Evolutionary conservation across 352 stramenopile species (phyloP).

Genomic region (Pythium diclinum): DNA sequence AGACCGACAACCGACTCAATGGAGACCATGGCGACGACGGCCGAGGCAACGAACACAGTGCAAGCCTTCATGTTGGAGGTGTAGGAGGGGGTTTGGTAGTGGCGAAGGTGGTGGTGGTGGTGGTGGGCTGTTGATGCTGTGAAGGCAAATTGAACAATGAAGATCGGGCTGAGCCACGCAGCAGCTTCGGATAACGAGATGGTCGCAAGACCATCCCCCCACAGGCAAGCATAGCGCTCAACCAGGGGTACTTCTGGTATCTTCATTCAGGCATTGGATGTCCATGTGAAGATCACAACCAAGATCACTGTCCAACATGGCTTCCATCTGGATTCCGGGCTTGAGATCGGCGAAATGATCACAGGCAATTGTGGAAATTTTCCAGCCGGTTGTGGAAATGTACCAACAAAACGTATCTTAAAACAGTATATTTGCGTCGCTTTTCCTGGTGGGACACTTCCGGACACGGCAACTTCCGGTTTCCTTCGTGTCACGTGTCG

Average conservation of each 20-base stretch:
- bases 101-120: background rate
- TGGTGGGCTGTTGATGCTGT: background rate
- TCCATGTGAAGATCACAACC: background rate
- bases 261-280: too few relatives aligned
- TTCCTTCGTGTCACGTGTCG: background rate
- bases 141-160: slow-evolving; percentile 13
- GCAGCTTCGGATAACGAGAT: background rate
- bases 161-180: background rate
- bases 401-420: background rate
- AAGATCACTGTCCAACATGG: background rate
- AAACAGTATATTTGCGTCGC: background rate
- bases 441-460: background rate
- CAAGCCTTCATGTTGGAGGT: slow-evolving; percentile 58
- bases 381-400: background rate
- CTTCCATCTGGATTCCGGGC: background rate
- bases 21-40: slow-evolving; percentile 71
- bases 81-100: background rate
- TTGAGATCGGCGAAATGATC: background rate
- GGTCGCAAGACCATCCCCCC: background rate
- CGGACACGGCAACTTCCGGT: background rate
- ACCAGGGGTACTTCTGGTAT: background rate
- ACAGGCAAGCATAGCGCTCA: background rate
- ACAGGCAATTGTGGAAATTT: background rate
- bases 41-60: slow-evolving; percentile 62
- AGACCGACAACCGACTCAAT: slow-evolving; percentile 67